Percentiles rank a stretch among this genome's conserved stretches.
Conservation (phyloP, 2,329 filamentous ascomycete genomes). For the Botryosphaeria agaves region DNA sequence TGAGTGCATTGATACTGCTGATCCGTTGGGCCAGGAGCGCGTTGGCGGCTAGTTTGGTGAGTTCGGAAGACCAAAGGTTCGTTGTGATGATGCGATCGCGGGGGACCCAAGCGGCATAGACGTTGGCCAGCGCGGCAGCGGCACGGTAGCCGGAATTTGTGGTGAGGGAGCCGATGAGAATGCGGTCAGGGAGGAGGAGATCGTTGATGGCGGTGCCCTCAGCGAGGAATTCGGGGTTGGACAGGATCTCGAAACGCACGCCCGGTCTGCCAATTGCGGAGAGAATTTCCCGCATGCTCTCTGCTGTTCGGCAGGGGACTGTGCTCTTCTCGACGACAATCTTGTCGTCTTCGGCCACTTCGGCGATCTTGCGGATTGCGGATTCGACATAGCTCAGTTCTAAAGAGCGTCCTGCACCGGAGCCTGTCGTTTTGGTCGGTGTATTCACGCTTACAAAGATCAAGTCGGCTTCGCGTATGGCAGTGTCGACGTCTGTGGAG, state of each 20-base stretch:
- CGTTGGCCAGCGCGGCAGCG: constrained; percentile 41
- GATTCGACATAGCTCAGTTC: constrained; percentile 58
- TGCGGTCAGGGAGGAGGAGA: constrained; percentile 51
- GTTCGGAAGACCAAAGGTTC: constrained; percentile 61
- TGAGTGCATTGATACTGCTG: constrained; percentile 65
- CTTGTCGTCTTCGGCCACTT: constrained; percentile 45
- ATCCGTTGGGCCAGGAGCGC: constrained; percentile 68
- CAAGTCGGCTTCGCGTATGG: constrained; percentile 51
- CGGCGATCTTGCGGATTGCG: constrained; percentile 49
- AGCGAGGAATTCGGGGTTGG: constrained; percentile 67
- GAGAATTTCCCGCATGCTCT: constrained; percentile 51
- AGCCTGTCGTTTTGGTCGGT: constrained; percentile 54
- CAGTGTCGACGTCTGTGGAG: constrained; percentile 45
- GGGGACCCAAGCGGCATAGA: constrained; percentile 59
- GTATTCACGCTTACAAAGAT: constrained; percentile 67
- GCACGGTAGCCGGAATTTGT: constrained; percentile 44
- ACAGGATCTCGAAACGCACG: constrained; percentile 56
- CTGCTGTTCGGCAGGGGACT: constrained; percentile 57
- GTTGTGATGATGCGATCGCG: constrained; percentile 49
- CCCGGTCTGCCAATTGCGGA: constrained; percentile 39
- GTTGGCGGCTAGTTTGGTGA: constrained; percentile 65
- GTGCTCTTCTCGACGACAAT: constrained; percentile 74
- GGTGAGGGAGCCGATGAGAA: constrained; percentile 54
- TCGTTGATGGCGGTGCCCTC: constrained; percentile 61
- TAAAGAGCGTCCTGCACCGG: constrained; percentile 52